Conservation (phyloP, 495 filamentous ascomycete genomes). For the Lichina pygmaea region DNA sequence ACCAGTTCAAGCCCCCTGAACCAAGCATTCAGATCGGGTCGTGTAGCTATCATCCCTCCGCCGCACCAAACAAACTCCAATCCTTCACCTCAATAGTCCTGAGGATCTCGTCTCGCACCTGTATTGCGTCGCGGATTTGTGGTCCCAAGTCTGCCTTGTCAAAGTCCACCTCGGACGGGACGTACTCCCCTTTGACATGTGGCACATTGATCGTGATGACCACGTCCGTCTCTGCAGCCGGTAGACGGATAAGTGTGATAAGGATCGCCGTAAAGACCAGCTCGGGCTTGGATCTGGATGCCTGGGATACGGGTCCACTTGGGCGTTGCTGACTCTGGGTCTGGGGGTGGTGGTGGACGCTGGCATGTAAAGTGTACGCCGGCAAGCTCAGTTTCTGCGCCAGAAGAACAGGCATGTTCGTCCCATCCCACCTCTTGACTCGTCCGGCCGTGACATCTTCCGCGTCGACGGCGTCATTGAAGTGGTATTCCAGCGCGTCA, state of each 20-base stretch:
- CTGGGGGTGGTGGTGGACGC: neutral
- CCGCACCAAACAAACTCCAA: constrained; percentile 48
- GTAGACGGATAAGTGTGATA: constrained; percentile 44
- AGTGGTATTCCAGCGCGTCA: constrained; percentile 43
- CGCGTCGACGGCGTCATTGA: constrained; percentile 39
- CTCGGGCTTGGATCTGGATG: constrained; percentile 10
- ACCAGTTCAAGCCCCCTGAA: neutral
- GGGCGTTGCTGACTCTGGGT: no score
- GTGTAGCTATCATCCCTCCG: neutral
- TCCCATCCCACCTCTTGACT: constrained; percentile 20
- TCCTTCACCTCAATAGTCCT: constrained; percentile 48
- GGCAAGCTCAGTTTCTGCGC: constrained; percentile 12
- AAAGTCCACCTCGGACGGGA: constrained; percentile 34
- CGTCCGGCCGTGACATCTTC: constrained; percentile 19
- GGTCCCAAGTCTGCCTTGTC: constrained; percentile 29
- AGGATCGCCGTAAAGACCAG: constrained; percentile 30
- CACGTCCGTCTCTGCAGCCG: constrained; percentile 56
- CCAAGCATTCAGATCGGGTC: neutral
- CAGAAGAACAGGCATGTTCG: constrained; percentile 15
- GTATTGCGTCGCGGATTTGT: constrained; percentile 32
- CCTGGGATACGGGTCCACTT: neutral
- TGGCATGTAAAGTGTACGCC: neutral
- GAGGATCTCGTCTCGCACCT: constrained; percentile 32
- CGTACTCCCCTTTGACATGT: constrained; percentile 35
- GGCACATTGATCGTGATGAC: constrained; percentile 77